A percentile compares a stretch with the other conserved stretches of the same genome.
Evolutionary conservation across 1,139 yeast species (phyloP).

Genomic region (Kodamaea suecica): DNA sequence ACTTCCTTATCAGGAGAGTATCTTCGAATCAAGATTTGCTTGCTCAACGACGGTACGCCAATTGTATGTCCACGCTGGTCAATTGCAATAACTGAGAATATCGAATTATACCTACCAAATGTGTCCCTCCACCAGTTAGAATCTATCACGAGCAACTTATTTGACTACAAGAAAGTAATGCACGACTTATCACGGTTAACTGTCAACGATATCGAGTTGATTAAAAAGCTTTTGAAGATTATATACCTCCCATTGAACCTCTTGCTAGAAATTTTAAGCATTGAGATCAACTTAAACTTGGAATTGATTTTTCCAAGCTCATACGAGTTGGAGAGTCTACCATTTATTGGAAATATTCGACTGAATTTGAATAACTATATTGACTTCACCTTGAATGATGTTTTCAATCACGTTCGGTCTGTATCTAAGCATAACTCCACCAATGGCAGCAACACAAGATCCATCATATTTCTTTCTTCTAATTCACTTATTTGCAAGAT

Average conservation of each 20-base stretch:
- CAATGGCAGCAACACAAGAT: constrained; percentile 38
- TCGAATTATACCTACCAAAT: constrained; percentile 51
- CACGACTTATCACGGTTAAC: constrained; percentile 41
- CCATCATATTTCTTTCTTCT: constrained; percentile 78
- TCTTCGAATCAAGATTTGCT: constrained; percentile 63
- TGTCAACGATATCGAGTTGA: constrained; percentile 32
- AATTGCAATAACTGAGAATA: constrained; percentile 53
- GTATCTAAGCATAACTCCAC: constrained; percentile 33
- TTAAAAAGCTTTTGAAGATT: constrained; percentile 41
- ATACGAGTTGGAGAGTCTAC: constrained; percentile 53
- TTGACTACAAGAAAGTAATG: constrained; percentile 43
- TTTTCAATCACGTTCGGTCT: constrained; percentile 73
- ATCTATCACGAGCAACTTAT: constrained; percentile 41
- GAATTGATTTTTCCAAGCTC: constrained; percentile 81
- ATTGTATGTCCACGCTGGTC: constrained; percentile 75
- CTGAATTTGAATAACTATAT: constrained; percentile 66
- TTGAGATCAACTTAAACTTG: constrained; percentile 65
- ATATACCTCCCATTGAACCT: constrained; percentile 59
- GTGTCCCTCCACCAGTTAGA: constrained; percentile 41
- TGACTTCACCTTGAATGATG: constrained; percentile 66
- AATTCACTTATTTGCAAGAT: constrained; percentile 89
- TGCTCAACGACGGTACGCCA: constrained; percentile 82
- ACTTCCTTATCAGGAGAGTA: constrained; percentile 86
- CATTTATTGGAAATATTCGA: constrained; percentile 49
- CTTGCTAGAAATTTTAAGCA: constrained; percentile 54